Percentiles rank a stretch among this genome's conserved stretches.
Evolutionary conservation across 176 grass and related monocot genomes (phyloP).

Genomic region (Eragrostis curvula): DNA sequence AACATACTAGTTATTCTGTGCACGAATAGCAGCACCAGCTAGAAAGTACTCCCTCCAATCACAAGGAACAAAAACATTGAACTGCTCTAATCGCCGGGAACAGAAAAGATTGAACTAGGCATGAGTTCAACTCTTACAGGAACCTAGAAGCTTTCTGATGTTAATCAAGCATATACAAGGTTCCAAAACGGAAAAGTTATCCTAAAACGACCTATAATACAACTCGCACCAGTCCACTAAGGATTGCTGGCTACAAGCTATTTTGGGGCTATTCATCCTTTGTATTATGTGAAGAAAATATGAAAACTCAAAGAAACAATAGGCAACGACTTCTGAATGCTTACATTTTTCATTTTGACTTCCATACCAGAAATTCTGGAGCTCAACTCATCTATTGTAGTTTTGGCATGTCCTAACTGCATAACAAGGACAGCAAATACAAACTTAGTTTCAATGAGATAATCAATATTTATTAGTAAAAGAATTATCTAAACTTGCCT

Average conservation of each 20-base stretch:
- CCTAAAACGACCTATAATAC: no score
- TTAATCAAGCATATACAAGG: no score
- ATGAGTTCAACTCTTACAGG: no score
- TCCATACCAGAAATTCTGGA: conserved; percentile 66
- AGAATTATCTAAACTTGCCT: conserved; percentile 50
- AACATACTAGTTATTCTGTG: neutral
- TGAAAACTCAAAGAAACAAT: neutral
- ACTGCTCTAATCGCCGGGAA: no score
- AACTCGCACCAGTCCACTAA: no score
- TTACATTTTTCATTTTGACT: conserved; percentile 70
- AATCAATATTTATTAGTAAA: conserved; percentile 26
- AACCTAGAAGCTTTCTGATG: no score
- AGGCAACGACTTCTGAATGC: conserved; percentile 16
- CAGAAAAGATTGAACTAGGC: no score
- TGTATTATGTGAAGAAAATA: no score
- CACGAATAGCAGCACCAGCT: neutral
- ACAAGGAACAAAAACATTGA: neutral
- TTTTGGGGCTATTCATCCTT: no score
- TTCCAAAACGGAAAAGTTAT: no score
- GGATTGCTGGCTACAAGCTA: no score
- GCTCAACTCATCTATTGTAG: conserved; percentile 59
- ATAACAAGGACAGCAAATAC: conserved; percentile 11
- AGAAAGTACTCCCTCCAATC: neutral
- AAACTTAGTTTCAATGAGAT: conserved; percentile 13
- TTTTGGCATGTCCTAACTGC: conserved; percentile 64